These are phyloP conservation scores for Nitzschia sp. DNA, from an alignment of 108 stramenopile species.

Conservation along the genomic window DNA sequence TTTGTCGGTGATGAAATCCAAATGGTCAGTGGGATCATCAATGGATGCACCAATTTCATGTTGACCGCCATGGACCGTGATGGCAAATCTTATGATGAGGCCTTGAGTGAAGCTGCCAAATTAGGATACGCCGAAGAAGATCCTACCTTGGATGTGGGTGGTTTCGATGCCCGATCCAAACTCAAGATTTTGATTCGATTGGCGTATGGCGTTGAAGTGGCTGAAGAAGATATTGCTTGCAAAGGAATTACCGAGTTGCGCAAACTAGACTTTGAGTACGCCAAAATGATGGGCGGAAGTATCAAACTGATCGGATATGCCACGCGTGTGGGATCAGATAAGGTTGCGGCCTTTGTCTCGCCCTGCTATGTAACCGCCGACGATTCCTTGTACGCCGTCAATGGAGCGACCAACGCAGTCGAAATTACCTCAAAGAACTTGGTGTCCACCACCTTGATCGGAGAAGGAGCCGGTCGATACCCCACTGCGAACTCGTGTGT, in stretches of 20 bases:
- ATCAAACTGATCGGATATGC: constrained; percentile 87
- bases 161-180: constrained; percentile 89
- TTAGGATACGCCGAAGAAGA: constrained; percentile 96
- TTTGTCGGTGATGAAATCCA: constrained; percentile 90
- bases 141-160: constrained; percentile 91
- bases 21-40: constrained; percentile 91
- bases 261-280: constrained; percentile 88
- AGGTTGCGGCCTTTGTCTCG: constrained; percentile 81
- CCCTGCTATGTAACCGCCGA: constrained; percentile 78
- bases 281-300: constrained; percentile 89
- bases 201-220: constrained; percentile 84
- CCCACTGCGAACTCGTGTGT: constrained; percentile 88
- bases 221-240: constrained; percentile 82
- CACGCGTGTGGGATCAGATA: constrained; percentile 46
- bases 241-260: constrained; percentile 84
- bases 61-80: constrained; percentile 94
- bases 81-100: constrained; percentile 89
- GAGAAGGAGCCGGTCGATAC: constrained; percentile 88
- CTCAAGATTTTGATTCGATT: constrained; percentile 87
- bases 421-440: constrained; percentile 80
- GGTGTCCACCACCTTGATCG: constrained; percentile 73
- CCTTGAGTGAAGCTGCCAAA: constrained; percentile 81
- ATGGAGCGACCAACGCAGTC: constrained; percentile 86
- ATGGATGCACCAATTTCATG: constrained; percentile 99
- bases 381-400: constrained; percentile 74